A percentile compares a stretch with the other conserved stretches of the same genome.
Evolutionary conservation across 257 asterid species (phyloP).

Genomic region (Henckelia pumila): DNA sequence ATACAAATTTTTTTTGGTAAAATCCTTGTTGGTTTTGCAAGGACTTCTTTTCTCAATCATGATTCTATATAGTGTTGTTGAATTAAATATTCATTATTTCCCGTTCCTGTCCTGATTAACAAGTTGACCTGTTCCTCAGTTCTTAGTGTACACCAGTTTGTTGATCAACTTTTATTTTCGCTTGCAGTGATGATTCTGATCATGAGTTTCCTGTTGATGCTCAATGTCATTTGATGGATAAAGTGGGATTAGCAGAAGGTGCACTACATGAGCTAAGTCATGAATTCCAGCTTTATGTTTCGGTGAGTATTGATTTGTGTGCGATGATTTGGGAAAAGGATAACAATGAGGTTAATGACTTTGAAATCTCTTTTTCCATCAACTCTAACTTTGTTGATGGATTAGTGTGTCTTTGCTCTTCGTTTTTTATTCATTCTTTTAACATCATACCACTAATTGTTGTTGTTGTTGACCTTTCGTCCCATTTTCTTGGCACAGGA

Average conservation of each 20-base stretch:
- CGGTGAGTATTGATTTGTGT: constrained; percentile 42
- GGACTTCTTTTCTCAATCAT: neutral
- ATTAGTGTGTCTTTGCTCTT: neutral
- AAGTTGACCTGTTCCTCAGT: neutral
- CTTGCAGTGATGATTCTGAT: constrained; percentile 65
- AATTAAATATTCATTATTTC: neutral
- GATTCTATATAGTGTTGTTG: neutral
- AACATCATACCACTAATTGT: neutral
- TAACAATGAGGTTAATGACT: constrained; percentile 5
- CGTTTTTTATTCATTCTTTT: neutral
- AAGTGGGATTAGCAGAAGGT: constrained; percentile 57
- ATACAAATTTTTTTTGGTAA: neutral
- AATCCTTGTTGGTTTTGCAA: neutral
- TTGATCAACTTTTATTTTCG: constrained; percentile 16
- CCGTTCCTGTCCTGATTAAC: neutral
- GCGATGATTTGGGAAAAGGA: constrained; percentile 13
- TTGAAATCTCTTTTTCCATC: constrained; percentile 6
- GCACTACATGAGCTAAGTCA: constrained; percentile 62
- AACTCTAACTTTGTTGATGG: constrained; percentile 3
- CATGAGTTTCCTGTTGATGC: constrained; percentile 33
- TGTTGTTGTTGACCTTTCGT: constrained; percentile 11
- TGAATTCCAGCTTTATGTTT: constrained; percentile 51
- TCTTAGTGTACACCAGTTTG: constrained; percentile 4
- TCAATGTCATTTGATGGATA: constrained; percentile 57
- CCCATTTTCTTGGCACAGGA: constrained; percentile 49